These are phyloP conservation scores for Hyaloscypha finlandica DNA, from an alignment of 495 filamentous ascomycete genomes.

Conservation along the genomic window DNA sequence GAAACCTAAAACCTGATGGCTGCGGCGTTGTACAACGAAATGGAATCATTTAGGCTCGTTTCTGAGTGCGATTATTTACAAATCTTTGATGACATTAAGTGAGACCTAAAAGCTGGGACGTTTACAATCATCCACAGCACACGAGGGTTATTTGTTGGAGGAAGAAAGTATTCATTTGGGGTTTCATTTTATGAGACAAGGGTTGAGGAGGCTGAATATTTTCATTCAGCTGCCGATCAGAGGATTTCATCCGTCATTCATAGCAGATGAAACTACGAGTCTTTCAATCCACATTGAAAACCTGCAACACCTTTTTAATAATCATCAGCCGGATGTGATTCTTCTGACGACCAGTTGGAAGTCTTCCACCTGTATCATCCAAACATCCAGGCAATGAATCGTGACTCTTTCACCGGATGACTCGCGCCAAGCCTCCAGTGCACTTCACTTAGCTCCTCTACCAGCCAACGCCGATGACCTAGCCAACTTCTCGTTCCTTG, in stretches of 20 bases:
- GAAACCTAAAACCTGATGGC: not conserved
- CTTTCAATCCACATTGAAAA: not conserved
- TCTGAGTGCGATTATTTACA: not conserved
- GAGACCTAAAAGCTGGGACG: not conserved
- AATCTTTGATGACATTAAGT: not conserved
- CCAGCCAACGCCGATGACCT: constrained; percentile 45
- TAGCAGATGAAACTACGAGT: not conserved
- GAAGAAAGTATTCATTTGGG: not conserved
- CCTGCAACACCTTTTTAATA: not conserved
- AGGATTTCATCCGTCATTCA: not conserved
- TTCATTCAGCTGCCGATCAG: not conserved
- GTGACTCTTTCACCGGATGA: not conserved
- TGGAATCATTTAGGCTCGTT: not conserved
- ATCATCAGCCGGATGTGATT: not conserved
- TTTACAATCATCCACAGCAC: constrained; percentile 1
- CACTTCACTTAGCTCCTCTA: constrained; percentile 42
- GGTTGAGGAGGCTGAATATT: constrained; percentile 4
- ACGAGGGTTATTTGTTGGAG: not conserved
- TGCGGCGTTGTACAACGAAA: not conserved
- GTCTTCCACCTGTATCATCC: not conserved
- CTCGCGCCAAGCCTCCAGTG: not conserved
- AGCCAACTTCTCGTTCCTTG: constrained; percentile 47
- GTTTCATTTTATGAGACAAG: constrained; percentile 2
- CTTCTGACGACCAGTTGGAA: not conserved
- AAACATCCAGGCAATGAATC: not conserved